These are phyloP conservation scores for Acanthamoeba triangularis DNA, from an alignment of 208 protist species.

Conservation along the genomic window DNA sequence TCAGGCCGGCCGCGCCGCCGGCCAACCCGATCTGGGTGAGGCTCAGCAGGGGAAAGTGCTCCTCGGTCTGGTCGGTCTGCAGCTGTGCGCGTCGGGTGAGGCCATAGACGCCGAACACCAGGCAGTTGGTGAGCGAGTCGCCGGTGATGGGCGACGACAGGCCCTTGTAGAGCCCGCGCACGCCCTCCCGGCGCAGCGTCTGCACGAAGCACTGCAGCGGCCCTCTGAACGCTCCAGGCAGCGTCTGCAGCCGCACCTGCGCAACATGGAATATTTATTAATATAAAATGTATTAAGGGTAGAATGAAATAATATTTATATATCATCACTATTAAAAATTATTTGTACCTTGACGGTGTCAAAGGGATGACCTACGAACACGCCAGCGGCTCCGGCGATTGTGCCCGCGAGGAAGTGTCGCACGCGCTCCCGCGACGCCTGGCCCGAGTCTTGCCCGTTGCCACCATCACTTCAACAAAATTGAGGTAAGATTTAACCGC, in stretches of 20 bases:
- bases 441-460: neutral
- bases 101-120: constrained; percentile 59
- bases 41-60: constrained; percentile 15
- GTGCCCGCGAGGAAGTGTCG: constrained; percentile 48
- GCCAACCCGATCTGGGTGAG: constrained; percentile 50
- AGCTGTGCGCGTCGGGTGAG: constrained; percentile 11
- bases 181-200: constrained; percentile 6
- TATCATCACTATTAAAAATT: neutral
- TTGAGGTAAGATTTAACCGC: neutral
- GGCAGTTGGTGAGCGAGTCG: constrained; percentile 71
- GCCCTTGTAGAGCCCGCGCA: constrained; percentile 59
- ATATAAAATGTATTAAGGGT: neutral
- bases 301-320: neutral
- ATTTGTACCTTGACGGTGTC: constrained; percentile 53
- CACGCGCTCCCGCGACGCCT: constrained; percentile 13
- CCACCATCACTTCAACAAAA: neutral
- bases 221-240: constrained; percentile 11
- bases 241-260: constrained; percentile 53
- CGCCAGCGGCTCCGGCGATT: constrained; percentile 40
- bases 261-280: neutral
- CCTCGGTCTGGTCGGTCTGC: constrained; percentile 21
- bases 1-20: neutral
- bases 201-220: constrained; percentile 54
- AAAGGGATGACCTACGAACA: constrained; percentile 66
- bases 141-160: constrained; percentile 35